Base-by-base conservation (phyloP, 163 green algal genomes). In the Chloromonas sp. region DNA sequence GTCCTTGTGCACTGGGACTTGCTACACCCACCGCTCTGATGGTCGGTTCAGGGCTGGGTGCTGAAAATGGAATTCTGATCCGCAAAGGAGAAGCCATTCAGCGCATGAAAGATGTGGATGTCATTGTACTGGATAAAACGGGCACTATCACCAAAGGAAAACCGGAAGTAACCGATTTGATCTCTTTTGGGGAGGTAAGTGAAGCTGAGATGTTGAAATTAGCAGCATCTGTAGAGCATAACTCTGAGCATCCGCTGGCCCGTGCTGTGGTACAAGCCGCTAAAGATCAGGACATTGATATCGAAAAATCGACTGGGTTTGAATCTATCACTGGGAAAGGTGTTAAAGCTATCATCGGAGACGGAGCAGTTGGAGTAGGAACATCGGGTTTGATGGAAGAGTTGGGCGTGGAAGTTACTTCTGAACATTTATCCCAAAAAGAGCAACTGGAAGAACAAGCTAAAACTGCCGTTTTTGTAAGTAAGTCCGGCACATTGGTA, bases 161-260 rank as follows among this genome's bases (percentile, higher is more conserved):
- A 2, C 91, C 91, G 11, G 86, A 15, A 2, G 87, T 88, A 58
- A n/a, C 61, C 61, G 70, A 79, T 5, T 61, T 87, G 36, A 5
- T 87, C 58, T 3, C 74, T 1, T 13, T 78, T 59, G 59, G 3
- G 5, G 61, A 5, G 13, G 2, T 82, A 36, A 5, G 14, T 1
- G 14, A 61, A 2, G 82, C 86, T 14, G 58, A 82, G 79, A 2
- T 94, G 0, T 79, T 92, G 11, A 3, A 82, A 0, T 71, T 90
- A 14, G 81, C 85, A 3, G 90, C 88, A 3, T 91, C 95, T 1
- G 87, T 93, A 11, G 95, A 98, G 88, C 81, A 84, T n/a, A 76
- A 89, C 70, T 96, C 89, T 77, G 95, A 98, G 87, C 96, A 99
- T 88, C 96, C 96, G 0, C 86, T 99, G 78, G 96, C 93, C 0